Evolutionary conservation across 2,329 filamentous ascomycete genomes (phyloP).

Genomic region (Penicillium sp.): DNA sequence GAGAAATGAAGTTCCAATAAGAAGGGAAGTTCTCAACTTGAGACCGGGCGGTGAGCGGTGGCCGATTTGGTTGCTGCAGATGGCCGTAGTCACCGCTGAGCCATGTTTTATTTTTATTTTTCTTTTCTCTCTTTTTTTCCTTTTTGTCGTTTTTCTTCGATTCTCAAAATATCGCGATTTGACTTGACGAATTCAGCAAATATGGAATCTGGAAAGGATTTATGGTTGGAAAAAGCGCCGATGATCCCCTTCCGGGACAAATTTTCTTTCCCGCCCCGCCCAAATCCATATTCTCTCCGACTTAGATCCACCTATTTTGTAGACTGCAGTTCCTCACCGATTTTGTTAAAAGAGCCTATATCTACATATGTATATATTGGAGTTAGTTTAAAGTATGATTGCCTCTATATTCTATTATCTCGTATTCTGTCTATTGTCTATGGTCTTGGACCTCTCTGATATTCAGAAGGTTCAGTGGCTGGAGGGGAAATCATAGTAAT

Average conservation of each 20-base stretch:
- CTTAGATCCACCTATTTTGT: constrained; percentile 17
- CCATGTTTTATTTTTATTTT: neutral
- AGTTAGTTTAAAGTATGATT: neutral
- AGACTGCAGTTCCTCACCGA: constrained; percentile 20
- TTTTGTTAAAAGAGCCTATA: constrained; percentile 12
- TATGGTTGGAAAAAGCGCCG: constrained; percentile 1
- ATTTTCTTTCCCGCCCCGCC: constrained; percentile 29
- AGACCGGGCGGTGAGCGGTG: constrained; percentile 25
- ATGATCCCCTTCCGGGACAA: constrained; percentile 23
- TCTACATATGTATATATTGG: constrained; percentile 12
- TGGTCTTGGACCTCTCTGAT: constrained; percentile 16
- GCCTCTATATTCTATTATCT: neutral
- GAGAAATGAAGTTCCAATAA: constrained; percentile 21
- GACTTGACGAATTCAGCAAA: neutral
- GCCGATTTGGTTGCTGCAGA: constrained; percentile 25
- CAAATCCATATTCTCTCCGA: constrained; percentile 16
- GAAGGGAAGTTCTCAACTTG: constrained; percentile 27
- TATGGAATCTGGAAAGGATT: neutral
- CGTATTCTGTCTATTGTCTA: neutral
- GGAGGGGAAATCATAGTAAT: neutral
- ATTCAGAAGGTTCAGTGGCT: constrained; percentile 11
- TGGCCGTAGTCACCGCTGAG: constrained; percentile 18
- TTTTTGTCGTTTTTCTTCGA: neutral
- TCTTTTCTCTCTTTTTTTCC: neutral
- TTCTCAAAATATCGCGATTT: neutral